These are phyloP conservation scores for Plasmodium yoelii DNA, from an alignment of 169 alveolate genomes.

Conservation along the genomic window DNA sequence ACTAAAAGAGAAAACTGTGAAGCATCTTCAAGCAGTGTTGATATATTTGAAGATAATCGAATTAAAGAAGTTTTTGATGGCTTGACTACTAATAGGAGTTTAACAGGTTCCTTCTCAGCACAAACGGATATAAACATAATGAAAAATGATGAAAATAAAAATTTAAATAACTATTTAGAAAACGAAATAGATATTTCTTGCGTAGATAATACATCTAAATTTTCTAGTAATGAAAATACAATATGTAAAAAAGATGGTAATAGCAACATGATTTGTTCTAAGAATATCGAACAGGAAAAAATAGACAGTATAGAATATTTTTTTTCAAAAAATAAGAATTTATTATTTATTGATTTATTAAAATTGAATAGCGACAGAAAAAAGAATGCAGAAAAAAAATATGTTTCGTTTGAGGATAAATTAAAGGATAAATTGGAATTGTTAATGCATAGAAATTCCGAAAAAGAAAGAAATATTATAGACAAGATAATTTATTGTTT, in stretches of 20 bases:
- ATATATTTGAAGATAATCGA: constrained; percentile 42
- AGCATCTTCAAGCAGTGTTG: constrained; percentile 48
- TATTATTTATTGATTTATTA: constrained; percentile 18
- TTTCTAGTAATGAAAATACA: background rate
- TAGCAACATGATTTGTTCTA: too few relatives aligned
- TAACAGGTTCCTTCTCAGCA: constrained; percentile 15
- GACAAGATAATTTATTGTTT: constrained; percentile 67
- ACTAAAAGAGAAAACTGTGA: constrained; percentile 25
- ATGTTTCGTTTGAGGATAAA: background rate
- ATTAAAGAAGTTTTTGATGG: constrained; percentile 46
- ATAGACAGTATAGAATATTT: constrained; percentile 8
- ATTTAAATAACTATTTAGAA: background rate
- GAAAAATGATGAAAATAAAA: background rate
- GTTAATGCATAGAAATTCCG: constrained; percentile 21
- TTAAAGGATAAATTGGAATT: constrained; percentile 9
- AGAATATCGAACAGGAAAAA: background rate
- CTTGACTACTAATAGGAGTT: constrained; percentile 15
- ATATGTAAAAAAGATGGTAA: background rate
- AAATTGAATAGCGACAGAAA: background rate
- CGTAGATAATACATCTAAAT: constrained; percentile 4
- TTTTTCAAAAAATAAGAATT: constrained; percentile 26
- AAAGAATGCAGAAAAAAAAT: background rate
- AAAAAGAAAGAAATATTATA: constrained; percentile 61
- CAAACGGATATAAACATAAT: constrained; percentile 6
- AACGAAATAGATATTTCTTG: background rate